phyloP scores from a whole-genome alignment of 2,329 filamentous ascomycete genomes.

The Exserohilum rostratum region DNA sequence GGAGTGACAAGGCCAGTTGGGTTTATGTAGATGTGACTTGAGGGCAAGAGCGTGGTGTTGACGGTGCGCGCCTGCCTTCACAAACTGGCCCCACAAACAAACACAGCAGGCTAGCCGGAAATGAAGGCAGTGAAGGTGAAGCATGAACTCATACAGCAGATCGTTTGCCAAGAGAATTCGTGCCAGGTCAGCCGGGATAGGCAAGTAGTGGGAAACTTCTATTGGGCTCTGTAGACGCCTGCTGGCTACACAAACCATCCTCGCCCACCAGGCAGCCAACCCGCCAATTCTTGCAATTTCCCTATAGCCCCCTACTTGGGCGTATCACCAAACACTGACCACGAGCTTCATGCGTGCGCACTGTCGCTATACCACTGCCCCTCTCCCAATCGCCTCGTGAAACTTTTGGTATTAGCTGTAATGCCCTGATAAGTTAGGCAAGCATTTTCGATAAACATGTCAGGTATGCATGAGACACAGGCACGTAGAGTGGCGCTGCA shows the following conservation, averaged over 20 bases:
- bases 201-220: constrained; percentile 1
- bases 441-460: constrained; percentile 7
- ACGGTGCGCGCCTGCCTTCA: constrained; percentile 17
- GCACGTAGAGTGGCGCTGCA: constrained; percentile 1
- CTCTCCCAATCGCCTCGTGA: constrained; percentile 6
- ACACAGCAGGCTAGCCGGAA: constrained; percentile 1
- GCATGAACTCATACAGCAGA: background rate
- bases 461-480: constrained; percentile 1
- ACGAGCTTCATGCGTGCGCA: constrained; percentile 8
- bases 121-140: background rate
- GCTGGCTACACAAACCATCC: background rate
- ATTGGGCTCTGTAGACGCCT: constrained; percentile 2
- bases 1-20: background rate
- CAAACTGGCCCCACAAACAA: constrained; percentile 17
- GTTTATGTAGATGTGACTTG: constrained; percentile 19
- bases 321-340: constrained; percentile 10
- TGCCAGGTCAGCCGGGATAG: constrained; percentile 1
- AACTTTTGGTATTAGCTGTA: constrained; percentile 7
- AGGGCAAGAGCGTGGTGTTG: constrained; percentile 16
- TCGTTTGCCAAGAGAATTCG: background rate
- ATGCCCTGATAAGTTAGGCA: background rate
- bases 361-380: background rate
- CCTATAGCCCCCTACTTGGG: constrained; percentile 6
- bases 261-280: background rate
- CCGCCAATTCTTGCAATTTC: constrained; percentile 1